Evolutionary conservation across 2,329 filamentous ascomycete genomes (phyloP).

Genomic region (Penicillium palitans): DNA sequence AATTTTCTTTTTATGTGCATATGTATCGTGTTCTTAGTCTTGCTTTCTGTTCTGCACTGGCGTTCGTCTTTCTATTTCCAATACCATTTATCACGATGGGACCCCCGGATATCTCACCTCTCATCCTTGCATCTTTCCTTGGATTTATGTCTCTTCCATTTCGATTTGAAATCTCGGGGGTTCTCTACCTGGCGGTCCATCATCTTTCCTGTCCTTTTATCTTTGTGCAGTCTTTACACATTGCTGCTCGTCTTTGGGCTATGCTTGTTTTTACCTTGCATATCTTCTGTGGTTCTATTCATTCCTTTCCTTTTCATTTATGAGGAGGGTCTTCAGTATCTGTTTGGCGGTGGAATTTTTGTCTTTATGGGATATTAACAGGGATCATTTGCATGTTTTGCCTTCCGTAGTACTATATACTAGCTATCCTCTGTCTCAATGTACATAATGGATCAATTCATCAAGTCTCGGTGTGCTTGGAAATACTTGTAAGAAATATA

Average conservation of each 20-base stretch:
- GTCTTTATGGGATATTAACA: background rate
- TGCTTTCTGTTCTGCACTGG: background rate
- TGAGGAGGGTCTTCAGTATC: background rate
- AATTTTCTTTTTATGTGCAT: constrained; percentile 7
- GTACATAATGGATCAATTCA: background rate
- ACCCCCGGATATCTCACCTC: background rate
- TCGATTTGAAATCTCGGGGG: background rate
- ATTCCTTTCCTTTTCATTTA: background rate
- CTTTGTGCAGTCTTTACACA: background rate
- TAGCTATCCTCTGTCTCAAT: background rate
- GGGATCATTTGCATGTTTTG: background rate
- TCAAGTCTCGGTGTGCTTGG: background rate
- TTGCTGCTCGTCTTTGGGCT: background rate
- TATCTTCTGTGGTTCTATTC: background rate
- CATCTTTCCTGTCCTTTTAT: background rate
- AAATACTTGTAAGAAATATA: background rate
- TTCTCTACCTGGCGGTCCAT: background rate
- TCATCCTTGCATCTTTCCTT: background rate
- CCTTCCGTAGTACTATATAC: background rate
- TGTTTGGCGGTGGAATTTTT: background rate
- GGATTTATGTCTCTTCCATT: background rate
- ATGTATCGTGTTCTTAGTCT: background rate
- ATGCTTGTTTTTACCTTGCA: background rate
- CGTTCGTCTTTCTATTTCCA: background rate
- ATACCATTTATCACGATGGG: constrained; percentile 1